phyloP scores from a whole-genome alignment of 2,329 filamentous ascomycete genomes.

The Tricladium varicosporioides region DNA sequence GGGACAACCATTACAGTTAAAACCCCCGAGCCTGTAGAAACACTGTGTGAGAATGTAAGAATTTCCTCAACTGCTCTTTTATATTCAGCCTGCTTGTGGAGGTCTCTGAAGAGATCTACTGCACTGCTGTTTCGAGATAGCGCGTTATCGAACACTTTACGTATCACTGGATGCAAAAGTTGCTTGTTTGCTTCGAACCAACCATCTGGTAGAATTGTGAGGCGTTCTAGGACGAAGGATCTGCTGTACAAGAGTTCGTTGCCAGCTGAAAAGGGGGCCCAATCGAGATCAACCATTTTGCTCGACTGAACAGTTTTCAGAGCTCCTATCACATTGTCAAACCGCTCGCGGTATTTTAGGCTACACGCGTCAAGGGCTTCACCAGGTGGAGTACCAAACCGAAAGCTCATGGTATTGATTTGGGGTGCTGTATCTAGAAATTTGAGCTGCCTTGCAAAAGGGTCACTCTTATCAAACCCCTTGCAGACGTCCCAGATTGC shows the following conservation, averaged over 20 bases:
- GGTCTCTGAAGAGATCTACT: constrained; percentile 48
- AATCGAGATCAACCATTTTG: constrained; percentile 35
- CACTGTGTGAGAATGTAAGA: constrained; percentile 32
- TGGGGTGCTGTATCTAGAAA: no score
- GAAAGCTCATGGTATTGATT: constrained; percentile 7
- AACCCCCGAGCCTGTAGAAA: constrained; percentile 28
- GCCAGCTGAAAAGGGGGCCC: constrained; percentile 46
- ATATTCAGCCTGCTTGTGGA: constrained; percentile 43
- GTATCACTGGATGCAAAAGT: constrained; percentile 48
- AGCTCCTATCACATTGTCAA: constrained; percentile 40
- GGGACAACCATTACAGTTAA: constrained; percentile 46
- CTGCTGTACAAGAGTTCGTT: constrained; percentile 51
- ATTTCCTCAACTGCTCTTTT: constrained; percentile 41
- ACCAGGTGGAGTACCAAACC: constrained; percentile 47
- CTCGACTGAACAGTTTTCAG: constrained; percentile 38
- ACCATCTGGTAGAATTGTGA: constrained; percentile 41
- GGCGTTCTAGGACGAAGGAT: constrained; percentile 50
- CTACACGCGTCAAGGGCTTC: constrained; percentile 43
- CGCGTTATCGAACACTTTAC: constrained; percentile 42
- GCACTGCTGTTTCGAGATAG: constrained; percentile 39
- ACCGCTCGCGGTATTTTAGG: constrained; percentile 40
- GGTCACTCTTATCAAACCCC: constrained; percentile 45
- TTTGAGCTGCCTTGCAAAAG: constrained; percentile 45
- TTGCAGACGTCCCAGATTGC: constrained; percentile 46
- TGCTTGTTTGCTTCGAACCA: constrained; percentile 46